Evolutionary conservation across 169 alveolate genomes (phyloP).

Genomic region (Cyclospora cayetanensis): DNA sequence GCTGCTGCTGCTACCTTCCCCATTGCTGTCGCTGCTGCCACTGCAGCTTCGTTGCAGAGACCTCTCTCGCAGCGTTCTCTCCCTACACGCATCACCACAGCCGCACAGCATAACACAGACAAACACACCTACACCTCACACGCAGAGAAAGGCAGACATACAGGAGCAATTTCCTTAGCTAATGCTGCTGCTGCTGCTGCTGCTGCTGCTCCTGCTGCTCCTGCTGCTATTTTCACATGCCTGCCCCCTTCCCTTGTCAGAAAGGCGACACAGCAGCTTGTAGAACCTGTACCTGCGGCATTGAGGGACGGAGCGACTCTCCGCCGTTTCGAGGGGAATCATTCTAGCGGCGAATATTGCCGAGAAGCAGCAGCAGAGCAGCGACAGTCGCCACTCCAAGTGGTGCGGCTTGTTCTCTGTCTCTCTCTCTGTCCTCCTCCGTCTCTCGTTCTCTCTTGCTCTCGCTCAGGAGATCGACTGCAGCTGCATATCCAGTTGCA

Average conservation of each 20-base stretch:
- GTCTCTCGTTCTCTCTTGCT: too few species aligned
- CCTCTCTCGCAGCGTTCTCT: conserved; percentile 11
- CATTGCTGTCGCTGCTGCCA: neutral
- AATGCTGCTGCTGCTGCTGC: neutral
- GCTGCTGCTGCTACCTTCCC: conserved; percentile 13
- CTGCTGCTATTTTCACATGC: too few species aligned
- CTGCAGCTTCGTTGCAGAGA: neutral
- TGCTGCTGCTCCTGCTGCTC: conserved; percentile 9
- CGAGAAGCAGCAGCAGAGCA: conserved; percentile 22
- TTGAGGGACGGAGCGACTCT: conserved; percentile 22
- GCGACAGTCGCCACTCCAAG: neutral
- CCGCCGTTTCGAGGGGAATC: neutral
- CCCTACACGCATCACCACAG: too few species aligned
- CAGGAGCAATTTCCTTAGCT: neutral
- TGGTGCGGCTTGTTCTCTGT: too few species aligned
- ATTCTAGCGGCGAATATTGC: too few species aligned
- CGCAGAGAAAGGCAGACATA: neutral
- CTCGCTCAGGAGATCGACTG: too few species aligned
- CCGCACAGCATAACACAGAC: neutral
- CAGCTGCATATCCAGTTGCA: too few species aligned
- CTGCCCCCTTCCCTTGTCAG: too few species aligned
- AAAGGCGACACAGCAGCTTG: too few species aligned
- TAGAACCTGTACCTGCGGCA: neutral
- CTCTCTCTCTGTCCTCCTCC: too few species aligned
- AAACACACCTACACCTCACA: too few species aligned